Percentiles rank a stretch among this genome's conserved stretches.
phyloP scores from a whole-genome alignment of 2,329 filamentous ascomycete species.

The Xylariaceae sp. region DNA sequence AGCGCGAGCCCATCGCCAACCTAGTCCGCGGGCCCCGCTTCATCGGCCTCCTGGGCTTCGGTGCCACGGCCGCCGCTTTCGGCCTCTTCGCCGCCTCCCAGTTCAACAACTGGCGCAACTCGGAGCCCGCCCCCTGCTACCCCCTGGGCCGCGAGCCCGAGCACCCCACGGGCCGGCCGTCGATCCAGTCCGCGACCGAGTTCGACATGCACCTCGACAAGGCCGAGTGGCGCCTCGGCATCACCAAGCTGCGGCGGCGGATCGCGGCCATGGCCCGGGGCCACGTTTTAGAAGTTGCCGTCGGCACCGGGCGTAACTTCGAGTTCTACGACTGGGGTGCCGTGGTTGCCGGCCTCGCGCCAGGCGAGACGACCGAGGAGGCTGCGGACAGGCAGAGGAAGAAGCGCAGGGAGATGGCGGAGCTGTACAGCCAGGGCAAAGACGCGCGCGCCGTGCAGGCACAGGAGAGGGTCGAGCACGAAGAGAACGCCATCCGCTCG shows the following conservation, averaged over 20 bases:
- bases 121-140: constrained; percentile 19
- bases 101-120: constrained; percentile 16
- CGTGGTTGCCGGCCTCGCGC: constrained; percentile 14
- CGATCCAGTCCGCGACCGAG: constrained; percentile 44
- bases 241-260: constrained; percentile 44
- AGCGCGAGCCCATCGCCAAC: constrained; percentile 11
- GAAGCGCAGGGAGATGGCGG: constrained; percentile 11
- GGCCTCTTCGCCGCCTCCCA: constrained; percentile 40
- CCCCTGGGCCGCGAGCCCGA: constrained; percentile 31
- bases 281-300: constrained; percentile 58
- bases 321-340: constrained; percentile 53
- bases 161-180: constrained; percentile 44
- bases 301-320: constrained; percentile 60
- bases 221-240: constrained; percentile 54
- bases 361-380: background rate
- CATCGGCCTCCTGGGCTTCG: constrained; percentile 43
- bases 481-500: constrained; percentile 38
- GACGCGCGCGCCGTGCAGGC: constrained; percentile 3
- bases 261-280: constrained; percentile 47
- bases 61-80: constrained; percentile 40
- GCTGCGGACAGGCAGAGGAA: no score
- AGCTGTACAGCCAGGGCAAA: constrained; percentile 2
- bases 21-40: constrained; percentile 29
- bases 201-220: constrained; percentile 57
- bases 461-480: constrained; percentile 4